Evolutionary conservation across 2,329 filamentous ascomycete species (phyloP).

Genomic region (Endoconidiophora polonica): DNA sequence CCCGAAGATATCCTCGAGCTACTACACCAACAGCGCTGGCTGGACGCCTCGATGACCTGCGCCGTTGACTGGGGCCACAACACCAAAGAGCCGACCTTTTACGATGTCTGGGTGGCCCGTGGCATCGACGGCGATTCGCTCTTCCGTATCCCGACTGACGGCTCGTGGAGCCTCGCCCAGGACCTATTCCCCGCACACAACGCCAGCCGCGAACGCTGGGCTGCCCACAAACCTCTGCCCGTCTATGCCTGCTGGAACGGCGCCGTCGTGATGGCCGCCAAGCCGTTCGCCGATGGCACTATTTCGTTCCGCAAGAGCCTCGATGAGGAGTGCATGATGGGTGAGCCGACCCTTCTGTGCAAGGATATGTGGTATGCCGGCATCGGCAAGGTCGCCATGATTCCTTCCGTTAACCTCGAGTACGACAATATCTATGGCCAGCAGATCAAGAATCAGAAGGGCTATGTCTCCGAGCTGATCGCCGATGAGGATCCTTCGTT

Average conservation of each 20-base stretch:
- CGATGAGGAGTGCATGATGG: conserved; percentile 32
- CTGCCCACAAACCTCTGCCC: conserved; percentile 32
- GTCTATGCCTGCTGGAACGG: conserved; percentile 48
- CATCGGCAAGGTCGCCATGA: conserved; percentile 35
- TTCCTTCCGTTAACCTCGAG: conserved; percentile 38
- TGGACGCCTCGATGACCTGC: conserved; percentile 38
- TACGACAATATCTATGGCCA: conserved; percentile 30
- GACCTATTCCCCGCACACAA: conserved; percentile 37
- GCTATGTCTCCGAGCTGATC: conserved; percentile 27
- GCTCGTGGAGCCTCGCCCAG: conserved; percentile 31
- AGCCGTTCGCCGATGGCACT: conserved; percentile 27
- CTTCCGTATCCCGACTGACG: conserved; percentile 33
- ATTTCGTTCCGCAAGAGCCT: conserved; percentile 28
- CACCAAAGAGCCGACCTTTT: conserved; percentile 31
- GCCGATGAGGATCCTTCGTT: conserved; percentile 17
- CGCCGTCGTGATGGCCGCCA: conserved; percentile 30
- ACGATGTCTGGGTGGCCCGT: conserved; percentile 40
- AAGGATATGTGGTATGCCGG: conserved; percentile 39
- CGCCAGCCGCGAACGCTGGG: conserved; percentile 20
- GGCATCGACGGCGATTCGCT: conserved; percentile 36
- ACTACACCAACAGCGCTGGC: conserved; percentile 28
- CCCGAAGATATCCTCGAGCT: conserved; percentile 41
- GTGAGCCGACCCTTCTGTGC: conserved; percentile 38
- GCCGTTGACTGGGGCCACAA: conserved; percentile 40
- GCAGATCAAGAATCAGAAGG: conserved; percentile 32